Evolutionary conservation across 352 stramenopile species (phyloP).

Genomic region (Phytophthora fragariae): DNA sequence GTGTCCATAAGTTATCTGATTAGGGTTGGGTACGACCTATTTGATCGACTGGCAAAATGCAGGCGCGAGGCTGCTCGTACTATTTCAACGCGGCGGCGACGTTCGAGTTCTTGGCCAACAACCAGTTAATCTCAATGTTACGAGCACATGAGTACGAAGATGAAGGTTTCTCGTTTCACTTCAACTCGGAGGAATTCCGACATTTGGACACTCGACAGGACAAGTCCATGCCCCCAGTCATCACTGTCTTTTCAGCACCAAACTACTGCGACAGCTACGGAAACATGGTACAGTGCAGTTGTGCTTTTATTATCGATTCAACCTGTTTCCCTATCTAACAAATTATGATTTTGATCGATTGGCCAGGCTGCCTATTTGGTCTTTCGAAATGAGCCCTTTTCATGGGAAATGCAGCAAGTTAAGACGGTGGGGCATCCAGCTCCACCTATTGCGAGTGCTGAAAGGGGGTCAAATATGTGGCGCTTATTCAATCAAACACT

Average conservation of each 20-base stretch:
- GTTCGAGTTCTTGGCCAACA: conserved; percentile 75
- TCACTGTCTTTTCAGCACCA: conserved; percentile 96
- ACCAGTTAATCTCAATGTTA: conserved; percentile 75
- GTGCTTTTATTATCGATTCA: not conserved
- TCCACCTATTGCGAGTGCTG: conserved; percentile 54
- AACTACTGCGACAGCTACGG: conserved; percentile 95
- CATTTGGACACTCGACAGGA: conserved; percentile 55
- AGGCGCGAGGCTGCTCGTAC: conserved; percentile 83
- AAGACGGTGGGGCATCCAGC: conserved; percentile 56
- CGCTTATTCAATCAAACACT: conserved; percentile 76
- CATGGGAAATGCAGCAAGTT: conserved; percentile 66
- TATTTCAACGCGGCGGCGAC: conserved; percentile 89
- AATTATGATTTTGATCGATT: not conserved
- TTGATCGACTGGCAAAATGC: not conserved
- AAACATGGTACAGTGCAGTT: conserved; percentile 57
- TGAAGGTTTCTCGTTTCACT: conserved; percentile 73
- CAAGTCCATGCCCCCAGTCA: conserved; percentile 72
- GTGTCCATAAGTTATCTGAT: not conserved
- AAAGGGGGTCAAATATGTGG: conserved; percentile 75
- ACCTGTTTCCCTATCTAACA: not conserved
- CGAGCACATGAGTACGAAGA: conserved; percentile 88
- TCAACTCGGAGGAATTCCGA: conserved; percentile 50
- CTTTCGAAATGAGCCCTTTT: conserved; percentile 54
- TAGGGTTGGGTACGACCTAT: not conserved
- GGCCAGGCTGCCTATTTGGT: conserved; percentile 65